Evolutionary conservation across 805 yeast species (phyloP), one percentile per base, ranked within the genome.

Genomic region (Yarrowia alimentaria): DNA sequence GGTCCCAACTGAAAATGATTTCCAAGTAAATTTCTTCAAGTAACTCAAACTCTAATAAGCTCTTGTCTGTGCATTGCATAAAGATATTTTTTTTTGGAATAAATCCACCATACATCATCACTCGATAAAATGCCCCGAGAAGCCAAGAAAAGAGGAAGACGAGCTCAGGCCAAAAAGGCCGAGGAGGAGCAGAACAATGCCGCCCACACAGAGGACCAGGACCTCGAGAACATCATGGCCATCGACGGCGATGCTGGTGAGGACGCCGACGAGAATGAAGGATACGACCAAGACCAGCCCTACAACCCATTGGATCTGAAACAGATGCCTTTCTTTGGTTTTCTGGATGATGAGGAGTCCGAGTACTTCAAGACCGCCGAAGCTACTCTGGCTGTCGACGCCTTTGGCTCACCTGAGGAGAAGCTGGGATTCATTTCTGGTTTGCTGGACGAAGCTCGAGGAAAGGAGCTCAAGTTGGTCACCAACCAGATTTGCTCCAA

Each of bases 401-500:
- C 93, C 0, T 87, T 91, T 61, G 85, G 78, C 14, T 68, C 73
- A 13, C 73, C 77, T 4, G 95, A 86, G 51, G 97, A 90, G 56
- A 77, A 81, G 58, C 66, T 64, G 6, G 82, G 83, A 1, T 89
- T 91, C 61, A 80, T 87, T 22, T 66, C 75, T 3, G 82, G 93
- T 59, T 85, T 91, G 1, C 74, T 90, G 57, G 91, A 83, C 57
- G 99, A 93, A 69, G 77, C 89, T 17, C 73, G 76, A 40, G 96
- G 96, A 2, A 89, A 90, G 60, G 98, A 91, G 66, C 71, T 93
- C 58, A 91, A 93, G 66, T 73, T 91, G 31, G 96, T 85, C 4
- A 91, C 96, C 2, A 90, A 91, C 62, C 97, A 90, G 62, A 88
- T 91, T 53, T 89, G 97, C 65, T 91, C 98, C 18, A 91, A 91